Conservation (phyloP, 1,284 basidiomycete species). For the Neolentinus lepideus region DNA sequence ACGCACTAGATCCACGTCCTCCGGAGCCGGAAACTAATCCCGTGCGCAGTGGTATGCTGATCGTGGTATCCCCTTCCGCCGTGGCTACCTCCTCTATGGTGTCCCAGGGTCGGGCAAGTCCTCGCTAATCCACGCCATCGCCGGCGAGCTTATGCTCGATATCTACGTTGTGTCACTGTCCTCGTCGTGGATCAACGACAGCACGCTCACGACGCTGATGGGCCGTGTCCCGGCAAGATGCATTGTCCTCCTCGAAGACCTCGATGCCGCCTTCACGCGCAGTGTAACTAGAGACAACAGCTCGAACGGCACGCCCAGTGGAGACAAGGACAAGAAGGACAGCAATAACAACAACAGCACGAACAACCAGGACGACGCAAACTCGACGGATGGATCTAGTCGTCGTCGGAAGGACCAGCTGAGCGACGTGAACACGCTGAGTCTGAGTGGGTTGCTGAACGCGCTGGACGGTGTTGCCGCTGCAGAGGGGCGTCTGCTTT, state of each 20-base stretch:
- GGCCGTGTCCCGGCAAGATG: constrained; percentile 76
- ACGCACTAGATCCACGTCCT: constrained; percentile 7
- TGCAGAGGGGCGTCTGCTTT: constrained; percentile 74
- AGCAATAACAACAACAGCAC: constrained; percentile 25
- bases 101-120: constrained; percentile 78
- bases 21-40: neutral
- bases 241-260: constrained; percentile 78
- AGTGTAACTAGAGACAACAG: constrained; percentile 54
- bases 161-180: constrained; percentile 75
- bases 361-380: constrained; percentile 18
- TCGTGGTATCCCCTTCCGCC: constrained; percentile 70
- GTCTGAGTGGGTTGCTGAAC: constrained; percentile 74
- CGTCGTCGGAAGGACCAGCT: constrained; percentile 49
- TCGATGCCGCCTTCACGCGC: constrained; percentile 77
- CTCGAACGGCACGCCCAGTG: constrained; percentile 30
- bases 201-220: constrained; percentile 70
- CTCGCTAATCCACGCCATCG: constrained; percentile 78
- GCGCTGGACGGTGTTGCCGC: constrained; percentile 84
- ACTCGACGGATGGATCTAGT: constrained; percentile 26
- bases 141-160: constrained; percentile 73
- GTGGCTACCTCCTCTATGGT: constrained; percentile 79
- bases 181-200: constrained; percentile 74
- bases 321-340: constrained; percentile 20
- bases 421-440: constrained; percentile 74
- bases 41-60: constrained; percentile 38